Base-by-base conservation (phyloP, 805 yeast species). In the Yarrowia deformans region DNA sequence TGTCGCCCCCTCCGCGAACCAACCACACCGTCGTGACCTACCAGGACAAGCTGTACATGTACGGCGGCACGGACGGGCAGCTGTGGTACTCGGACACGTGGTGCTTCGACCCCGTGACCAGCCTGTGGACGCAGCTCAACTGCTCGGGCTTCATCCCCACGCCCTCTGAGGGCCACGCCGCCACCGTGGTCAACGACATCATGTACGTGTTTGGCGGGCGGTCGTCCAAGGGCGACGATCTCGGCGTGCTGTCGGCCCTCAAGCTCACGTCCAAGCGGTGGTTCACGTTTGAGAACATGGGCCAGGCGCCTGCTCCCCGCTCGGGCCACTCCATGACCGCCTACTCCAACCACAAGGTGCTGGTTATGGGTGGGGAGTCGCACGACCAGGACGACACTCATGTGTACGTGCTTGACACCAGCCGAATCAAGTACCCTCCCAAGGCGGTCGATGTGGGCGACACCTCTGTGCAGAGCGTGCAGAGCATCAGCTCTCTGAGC, bases 291-390 rank as follows among this genome's bases (percentile, higher is more conserved):
- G 87, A 82, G 81, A 73, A 80, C 81, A 50, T 78, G 80, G 77
- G 84, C 78, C 73, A 83, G 76, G 81, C 83, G 46, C 97, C 97
- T 0, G 90, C 93, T 55, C 87, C 95, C 14, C 86, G 98, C 73
- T 90, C 94, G 71, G 98, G 98, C 10, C 99, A 95, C 79, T 87
- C 97, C 8, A 81, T 94, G 79, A 88, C 98, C 0, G 88, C 86
- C 67, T 81, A 88, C 61, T 85, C 83, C 34, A 86, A 85, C 71
- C 86, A 91, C 74, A 90, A 88, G 78, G 75, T 94, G 43, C 76
- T 93, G 13, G 85, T 94, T 16, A 88, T 96, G 90, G 99, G 99
- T 54, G 98, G 99, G 70, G 97, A 92, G 78, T 88, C 85, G 74
- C 87, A 88, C 70, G 81, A 79, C 8, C 83, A 85, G 61, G 86